Percentiles rank a stretch among this genome's conserved stretches.
Conservation (phyloP, 148 eudicot genomes). For the Fagopyrum homotropicum region DNA sequence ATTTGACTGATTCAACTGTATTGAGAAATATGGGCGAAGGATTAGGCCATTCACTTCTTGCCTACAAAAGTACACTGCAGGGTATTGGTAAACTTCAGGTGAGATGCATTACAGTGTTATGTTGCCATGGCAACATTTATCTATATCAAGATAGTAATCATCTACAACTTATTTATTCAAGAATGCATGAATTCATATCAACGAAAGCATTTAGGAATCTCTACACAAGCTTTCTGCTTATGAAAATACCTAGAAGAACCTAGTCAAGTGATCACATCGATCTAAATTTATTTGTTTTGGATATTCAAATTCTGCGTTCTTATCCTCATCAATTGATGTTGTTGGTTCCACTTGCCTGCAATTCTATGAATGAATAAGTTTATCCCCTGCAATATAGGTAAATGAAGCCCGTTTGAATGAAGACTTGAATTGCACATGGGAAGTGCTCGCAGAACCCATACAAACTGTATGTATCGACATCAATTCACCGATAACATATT, state of each 20-base stretch:
- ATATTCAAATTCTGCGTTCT: background rate
- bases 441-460: conserved; percentile 96
- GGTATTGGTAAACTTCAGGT: conserved; percentile 93
- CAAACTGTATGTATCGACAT: conserved; percentile 61
- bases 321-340: background rate
- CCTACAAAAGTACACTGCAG: conserved; percentile 70
- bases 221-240: background rate
- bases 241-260: background rate
- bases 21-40: conserved; percentile 88
- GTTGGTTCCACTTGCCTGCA: background rate
- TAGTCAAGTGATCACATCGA: background rate
- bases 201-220: background rate
- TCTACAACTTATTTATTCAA: background rate
- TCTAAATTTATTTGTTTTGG: background rate
- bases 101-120: background rate
- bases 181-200: background rate
- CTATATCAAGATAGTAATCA: background rate
- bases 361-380: background rate
- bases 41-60: conserved; percentile 75
- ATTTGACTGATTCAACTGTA: conserved; percentile 95
- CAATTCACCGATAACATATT: too few relatives aligned
- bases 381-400: conserved; percentile 37
- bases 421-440: conserved; percentile 40
- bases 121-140: background rate
- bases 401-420: conserved; percentile 63